phyloP scores from a whole-genome alignment of 2,329 filamentous ascomycete species.

The Chrysoporthe puriensis region DNA sequence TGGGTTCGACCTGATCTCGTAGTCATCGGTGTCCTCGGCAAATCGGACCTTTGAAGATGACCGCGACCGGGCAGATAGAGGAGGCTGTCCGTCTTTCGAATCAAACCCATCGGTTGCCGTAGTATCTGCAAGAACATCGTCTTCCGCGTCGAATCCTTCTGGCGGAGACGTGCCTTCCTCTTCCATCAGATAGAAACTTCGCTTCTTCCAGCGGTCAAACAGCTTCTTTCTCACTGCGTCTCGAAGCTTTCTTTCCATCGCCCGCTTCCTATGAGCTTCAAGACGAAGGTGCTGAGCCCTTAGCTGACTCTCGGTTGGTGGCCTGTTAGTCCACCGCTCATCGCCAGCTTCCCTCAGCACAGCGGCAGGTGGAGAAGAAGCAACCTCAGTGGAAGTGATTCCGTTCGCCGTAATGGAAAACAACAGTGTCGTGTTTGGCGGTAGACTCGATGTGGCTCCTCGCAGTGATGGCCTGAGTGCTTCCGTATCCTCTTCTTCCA shows the following conservation, averaged over 20 bases:
- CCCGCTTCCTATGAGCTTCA: slow-evolving; percentile 39
- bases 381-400: neutral
- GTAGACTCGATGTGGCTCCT: neutral
- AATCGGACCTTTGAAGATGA: slow-evolving; percentile 82
- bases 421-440: neutral
- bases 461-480: neutral
- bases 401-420: slow-evolving; percentile 2
- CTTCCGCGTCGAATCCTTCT: slow-evolving; percentile 63
- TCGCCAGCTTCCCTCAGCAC: slow-evolving; percentile 31
- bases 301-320: slow-evolving; percentile 47
- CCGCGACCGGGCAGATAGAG: slow-evolving; percentile 60
- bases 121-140: slow-evolving; percentile 55
- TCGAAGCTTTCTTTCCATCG: slow-evolving; percentile 46
- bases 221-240: slow-evolving; percentile 55
- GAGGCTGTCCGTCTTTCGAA: slow-evolving; percentile 46
- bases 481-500: slow-evolving; percentile 31
- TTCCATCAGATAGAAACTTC: slow-evolving; percentile 82
- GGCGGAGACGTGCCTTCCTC: slow-evolving; percentile 76
- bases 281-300: slow-evolving; percentile 42
- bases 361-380: slow-evolving; percentile 7
- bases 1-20: slow-evolving; percentile 71
- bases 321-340: slow-evolving; percentile 36
- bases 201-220: slow-evolving; percentile 74
- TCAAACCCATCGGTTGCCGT: slow-evolving; percentile 44
- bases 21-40: slow-evolving; percentile 70